Percentiles rank a stretch among this genome's conserved stretches.
phyloP scores from a whole-genome alignment of 805 yeast genomes.

The Ogataea naganishii region DNA sequence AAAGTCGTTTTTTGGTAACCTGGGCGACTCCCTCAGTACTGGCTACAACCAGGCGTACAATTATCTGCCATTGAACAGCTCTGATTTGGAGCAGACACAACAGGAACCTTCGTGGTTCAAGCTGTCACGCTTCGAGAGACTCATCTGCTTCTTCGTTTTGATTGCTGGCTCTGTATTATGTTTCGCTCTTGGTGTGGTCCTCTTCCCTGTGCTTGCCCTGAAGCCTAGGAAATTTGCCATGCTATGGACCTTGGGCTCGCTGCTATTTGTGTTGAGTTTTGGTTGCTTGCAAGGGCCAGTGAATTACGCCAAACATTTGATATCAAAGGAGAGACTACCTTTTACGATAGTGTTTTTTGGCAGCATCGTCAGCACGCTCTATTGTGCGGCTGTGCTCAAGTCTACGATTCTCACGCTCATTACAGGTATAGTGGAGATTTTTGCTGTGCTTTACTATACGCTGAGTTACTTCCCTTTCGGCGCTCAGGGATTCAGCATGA shows the following conservation, averaged over 20 bases:
- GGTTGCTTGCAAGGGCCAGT: constrained; percentile 90
- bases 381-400: constrained; percentile 63
- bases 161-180: constrained; percentile 71
- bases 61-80: constrained; percentile 55
- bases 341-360: constrained; percentile 76
- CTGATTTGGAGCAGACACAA: constrained; percentile 31
- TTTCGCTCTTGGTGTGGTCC: constrained; percentile 69
- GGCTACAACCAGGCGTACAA: constrained; percentile 48
- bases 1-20: constrained; percentile 10
- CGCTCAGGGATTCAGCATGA: constrained; percentile 56
- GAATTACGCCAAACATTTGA: constrained; percentile 65
- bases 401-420: constrained; percentile 70
- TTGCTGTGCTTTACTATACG: constrained; percentile 86
- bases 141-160: constrained; percentile 70
- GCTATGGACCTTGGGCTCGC: constrained; percentile 85
- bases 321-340: constrained; percentile 67
- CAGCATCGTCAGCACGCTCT: constrained; percentile 71
- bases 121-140: constrained; percentile 69
- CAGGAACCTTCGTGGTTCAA: constrained; percentile 75
- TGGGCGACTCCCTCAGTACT: constrained; percentile 15
- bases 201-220: constrained; percentile 83
- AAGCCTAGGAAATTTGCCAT: constrained; percentile 88
- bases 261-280: constrained; percentile 80
- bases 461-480: constrained; percentile 96
- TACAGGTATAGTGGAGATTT: constrained; percentile 65